Evolutionary conservation across 352 stramenopile species (phyloP), one percentile per base, ranked within the genome.

Genomic region (Ophiocytium majus): DNA sequence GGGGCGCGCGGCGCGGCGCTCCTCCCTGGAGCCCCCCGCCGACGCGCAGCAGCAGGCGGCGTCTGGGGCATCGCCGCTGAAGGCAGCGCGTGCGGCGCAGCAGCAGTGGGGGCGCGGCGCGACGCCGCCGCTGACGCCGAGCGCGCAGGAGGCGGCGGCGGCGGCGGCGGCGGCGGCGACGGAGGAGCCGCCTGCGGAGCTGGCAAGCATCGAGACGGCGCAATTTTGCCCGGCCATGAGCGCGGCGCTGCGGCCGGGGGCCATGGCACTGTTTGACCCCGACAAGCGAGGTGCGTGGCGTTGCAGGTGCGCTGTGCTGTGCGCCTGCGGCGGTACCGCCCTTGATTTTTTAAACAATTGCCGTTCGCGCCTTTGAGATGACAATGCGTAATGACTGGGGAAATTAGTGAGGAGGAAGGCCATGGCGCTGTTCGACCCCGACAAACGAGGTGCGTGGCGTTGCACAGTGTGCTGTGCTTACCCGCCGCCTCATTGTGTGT

Each of bases 151-250:
- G 64, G 5, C 43, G 5, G 64, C 5, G 17, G 34, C 64, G 10
- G 64, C 34, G 5, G 64, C 31, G 31, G 64, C 5, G 31, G 64
- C 64, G 34, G 34, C 64, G 64, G 31, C 64, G 31, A 37, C 10
- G 34, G 64, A 5, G 5, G 64, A 5, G 31, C 5, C 5, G 34
- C 5, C 5, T 37, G 64, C 31, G 10, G 64, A 76, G 31, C 31
- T 37, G 34, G 5, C 31, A 5, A 76, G 10, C 64, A 34, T 76
- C 17, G 64, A 76, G 64, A 5, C 14, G 5, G 64, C 64, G 5
- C 5, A 76, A 10, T 76, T 76, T 17, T 76, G 64, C 64, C 64
- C 64, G 10, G 64, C 64, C 34, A 76, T 76, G 64, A 76, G 34
- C 31, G 10, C 64, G 5, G 10, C 34, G 64, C 64, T 76, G 64